Evolutionary conservation across 805 yeast species (phyloP), one percentile per base, ranked within the genome.

Genomic region (Yarrowia porcina): DNA sequence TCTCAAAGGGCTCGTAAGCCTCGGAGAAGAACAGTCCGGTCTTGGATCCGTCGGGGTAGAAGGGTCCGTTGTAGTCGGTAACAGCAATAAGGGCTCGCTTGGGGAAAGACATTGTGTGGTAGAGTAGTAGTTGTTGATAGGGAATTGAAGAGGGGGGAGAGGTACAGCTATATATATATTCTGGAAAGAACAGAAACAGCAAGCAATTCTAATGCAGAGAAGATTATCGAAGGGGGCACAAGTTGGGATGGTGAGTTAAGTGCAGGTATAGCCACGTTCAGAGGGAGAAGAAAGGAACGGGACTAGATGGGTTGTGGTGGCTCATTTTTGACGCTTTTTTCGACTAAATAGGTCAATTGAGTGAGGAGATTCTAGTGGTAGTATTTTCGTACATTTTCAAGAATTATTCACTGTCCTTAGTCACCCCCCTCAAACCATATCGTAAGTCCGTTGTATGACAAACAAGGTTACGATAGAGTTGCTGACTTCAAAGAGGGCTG

Each of bases 1-100:
- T 79, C 57, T 79, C 70, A 72, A 72, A 85, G 47, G 89, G 88
- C 68, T 86, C 87, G 38, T 79, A 69, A 13, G 83, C 89, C 73
- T 85, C 89, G 18, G 78, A 73, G 67, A 78, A 79, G 74, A 77
- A 86, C 27, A 83, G 74, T 38, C 90, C 90, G n/a, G 89, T 83
- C 65, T 80, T 82, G 60, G 75, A 65, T 36, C 88, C 88, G 67
- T 84, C 86, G 1, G 73, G 75, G 72, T 85, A 84, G 76, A 85
- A 83, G 13, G 70, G 72, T 1, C 63, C 70, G 50, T 64, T 45
- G 64, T 63, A 65, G 44, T 63, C 57, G 25, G 70, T 67, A 30
- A 67, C 61, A 3, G 68, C 69, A 36, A 67, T 52, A 13, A 66
- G 59, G 23, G 33, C 70, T 49, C 59, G 59, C 59, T 52, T 52